Evolutionary conservation across 2,329 filamentous ascomycete species (phyloP).

Genomic region (Westerdykella ornata): DNA sequence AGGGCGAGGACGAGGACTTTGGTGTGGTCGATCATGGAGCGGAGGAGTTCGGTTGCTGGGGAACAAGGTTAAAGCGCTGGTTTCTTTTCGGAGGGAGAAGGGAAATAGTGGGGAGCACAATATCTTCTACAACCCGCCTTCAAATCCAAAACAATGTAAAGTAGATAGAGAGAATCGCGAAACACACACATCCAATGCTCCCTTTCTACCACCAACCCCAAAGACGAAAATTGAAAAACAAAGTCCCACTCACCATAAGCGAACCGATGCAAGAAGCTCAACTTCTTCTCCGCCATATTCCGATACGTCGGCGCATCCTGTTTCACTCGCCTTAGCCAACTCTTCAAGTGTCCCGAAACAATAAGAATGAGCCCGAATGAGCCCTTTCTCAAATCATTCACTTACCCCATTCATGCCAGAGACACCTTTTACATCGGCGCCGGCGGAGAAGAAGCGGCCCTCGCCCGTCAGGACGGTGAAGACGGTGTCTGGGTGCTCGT

Average conservation of each 20-base stretch:
- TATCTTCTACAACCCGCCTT: too few species aligned
- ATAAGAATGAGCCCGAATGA: neutral
- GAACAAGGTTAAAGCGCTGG: neutral
- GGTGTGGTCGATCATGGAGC: conserved; percentile 45
- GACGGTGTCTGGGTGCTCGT: conserved; percentile 44
- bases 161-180: too few species aligned
- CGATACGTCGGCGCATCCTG: conserved; percentile 12
- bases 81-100: neutral
- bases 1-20: conserved; percentile 48
- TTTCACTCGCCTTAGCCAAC: conserved; percentile 9
- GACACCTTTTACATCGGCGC: conserved; percentile 43
- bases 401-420: conserved; percentile 6
- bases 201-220: neutral
- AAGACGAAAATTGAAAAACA: conserved; percentile 1
- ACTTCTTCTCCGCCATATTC: conserved; percentile 32
- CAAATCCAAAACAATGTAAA: too few species aligned
- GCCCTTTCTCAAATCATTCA: conserved; percentile 1
- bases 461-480: conserved; percentile 49
- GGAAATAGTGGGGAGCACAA: neutral
- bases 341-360: neutral
- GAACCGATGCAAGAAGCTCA: conserved; percentile 23
- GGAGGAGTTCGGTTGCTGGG: conserved; percentile 35
- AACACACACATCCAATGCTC: too few species aligned
- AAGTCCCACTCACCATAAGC: conserved; percentile 21
- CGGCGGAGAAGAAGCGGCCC: conserved; percentile 47